Evolutionary conservation across 768 basidiomycete genomes (phyloP), one percentile per base, ranked within the genome.

Genomic region (Trametes cingulata): DNA sequence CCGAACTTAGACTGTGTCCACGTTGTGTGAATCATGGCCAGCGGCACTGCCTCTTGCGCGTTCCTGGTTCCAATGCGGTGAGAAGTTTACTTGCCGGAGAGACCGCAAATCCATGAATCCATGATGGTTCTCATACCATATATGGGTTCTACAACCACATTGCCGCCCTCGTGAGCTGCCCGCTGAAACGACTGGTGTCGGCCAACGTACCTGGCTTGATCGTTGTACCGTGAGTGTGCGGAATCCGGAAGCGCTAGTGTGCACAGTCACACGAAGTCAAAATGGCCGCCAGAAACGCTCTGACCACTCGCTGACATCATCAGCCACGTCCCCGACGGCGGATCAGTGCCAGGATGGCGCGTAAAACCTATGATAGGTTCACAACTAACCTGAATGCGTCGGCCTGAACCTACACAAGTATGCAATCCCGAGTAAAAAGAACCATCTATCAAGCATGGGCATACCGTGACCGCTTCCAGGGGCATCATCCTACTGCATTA

Each of bases 51-150:
- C n/a, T 35, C 27, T 22, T 20, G 24, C 10, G 45, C 22, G 45
- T 46, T 46, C 24, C 50, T 51, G 27, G 19, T 20, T 51, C 19
- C 35, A 20, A 15, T 22, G 50, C 35, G 50, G 50, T 35, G 17
- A 51, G 20, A 22, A 36, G 50, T 51, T 51, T 39, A 51, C 50
- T 51, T 35, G 37, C 50, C 50, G 50, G 50, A 13, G 50, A 39
- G n/a, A 35, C 29, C 29, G 48, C 14, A n/a, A 20, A 35, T 35
- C 29, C 19, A 36, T n/a, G 48, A 20, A 35, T 35, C 29, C 19
- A 36, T n/a, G 48, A n/a, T 29, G 6, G 29, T 35, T n/a, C 29
- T 29, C 33, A 33, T 33, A 35, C 29, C 48, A 19, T 35, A 49
- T 19, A 36, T 35, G 48, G 48, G 6, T 10, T 25, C 8, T 25